phyloP scores from a whole-genome alignment of 192 early-diverging fungal species.

The Chytriomyces confervae region DNA sequence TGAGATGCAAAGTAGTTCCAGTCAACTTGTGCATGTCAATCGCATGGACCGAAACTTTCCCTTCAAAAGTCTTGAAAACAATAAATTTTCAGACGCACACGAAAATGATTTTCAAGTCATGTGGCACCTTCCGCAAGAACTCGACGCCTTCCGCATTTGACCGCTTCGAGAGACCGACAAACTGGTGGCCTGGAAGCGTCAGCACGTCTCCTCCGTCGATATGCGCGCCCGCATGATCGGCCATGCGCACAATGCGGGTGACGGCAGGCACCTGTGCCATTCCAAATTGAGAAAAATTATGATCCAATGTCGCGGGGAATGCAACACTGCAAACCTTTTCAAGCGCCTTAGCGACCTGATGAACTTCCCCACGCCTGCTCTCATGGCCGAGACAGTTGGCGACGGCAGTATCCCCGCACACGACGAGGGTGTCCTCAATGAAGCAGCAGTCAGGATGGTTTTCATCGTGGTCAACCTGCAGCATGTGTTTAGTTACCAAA shows the following conservation, averaged over 20 bases:
- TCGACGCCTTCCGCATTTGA: slow-evolving; percentile 42
- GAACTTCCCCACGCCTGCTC: slow-evolving; percentile 34
- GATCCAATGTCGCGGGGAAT: not conserved
- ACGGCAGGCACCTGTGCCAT: not conserved
- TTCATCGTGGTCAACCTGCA: slow-evolving; percentile 37
- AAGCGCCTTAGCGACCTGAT: slow-evolving; percentile 4
- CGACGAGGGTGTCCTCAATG: slow-evolving; percentile 50
- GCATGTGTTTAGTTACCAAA: not conserved
- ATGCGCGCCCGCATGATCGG: not conserved
- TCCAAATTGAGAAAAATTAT: not conserved
- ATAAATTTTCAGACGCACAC: not conserved
- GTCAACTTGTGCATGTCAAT: slow-evolving; percentile 33
- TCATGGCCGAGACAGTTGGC: slow-evolving; percentile 43
- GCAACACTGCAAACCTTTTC: slow-evolving; percentile 8
- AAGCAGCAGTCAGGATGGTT: slow-evolving; percentile 50
- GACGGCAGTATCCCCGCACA: slow-evolving; percentile 34
- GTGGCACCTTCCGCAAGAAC: slow-evolving; percentile 33
- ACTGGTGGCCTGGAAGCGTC: slow-evolving; percentile 37
- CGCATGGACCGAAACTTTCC: not conserved
- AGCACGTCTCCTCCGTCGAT: slow-evolving; percentile 53
- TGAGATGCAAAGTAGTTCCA: slow-evolving; percentile 44
- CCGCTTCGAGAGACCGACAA: slow-evolving; percentile 49
- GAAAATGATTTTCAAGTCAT: not conserved
- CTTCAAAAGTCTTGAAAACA: not conserved
- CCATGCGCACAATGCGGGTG: slow-evolving; percentile 35